Evolutionary conservation across 805 yeast genomes (phyloP), one percentile per base, ranked within the genome.

Genomic region (Torulaspora gathmanii): DNA sequence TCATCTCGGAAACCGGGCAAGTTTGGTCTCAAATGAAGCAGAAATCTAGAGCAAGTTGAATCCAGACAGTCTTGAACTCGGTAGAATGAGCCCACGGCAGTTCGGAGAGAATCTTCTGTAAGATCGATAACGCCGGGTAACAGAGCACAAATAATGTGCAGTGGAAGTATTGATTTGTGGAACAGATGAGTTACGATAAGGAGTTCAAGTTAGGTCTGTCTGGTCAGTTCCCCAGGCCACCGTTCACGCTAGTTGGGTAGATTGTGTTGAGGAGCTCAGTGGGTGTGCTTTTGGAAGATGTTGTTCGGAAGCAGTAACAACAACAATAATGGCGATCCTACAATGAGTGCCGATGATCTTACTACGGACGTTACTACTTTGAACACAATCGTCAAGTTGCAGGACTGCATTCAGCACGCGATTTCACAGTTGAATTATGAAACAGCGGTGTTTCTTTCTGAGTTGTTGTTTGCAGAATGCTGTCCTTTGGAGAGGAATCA

Each of bases 381-480:
- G 35, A 42, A 47, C 23, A 45, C 51, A 15, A 45, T 50, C 13
- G 37, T 47, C 35, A 47, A 51, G 12, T 34, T 60, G 25, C 49
- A 50, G 40, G 47, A 45, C 1, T 38, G 43, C 23, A 51, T 60
- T 3, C 58, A 52, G 28, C 53, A 51, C 17, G 53, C 61, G 2
- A 50, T 64, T 6, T 43, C 47, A 9, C 65, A 63, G 37, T 37
- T 59, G 34, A 64, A 64, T 38, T 51, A 51, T 36, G 61, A 57
- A 11, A 84, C 90, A 22, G 97, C 98, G 1, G 89, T 83, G 58
- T 87, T 93, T 66, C 82, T 91, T 4, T 79, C 89, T 13, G 98
- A 93, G 62, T 72, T 95, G 52, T 70, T 88, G 17, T 65, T 84
- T 27, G 87, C 95, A 1, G 75, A 78, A n/a, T 56, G 60, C 30